A percentile compares a stretch with the other conserved stretches of the same genome.
Evolutionary conservation across 2,329 filamentous ascomycete species (phyloP).

Genomic region (Grosmannia serpens): DNA sequence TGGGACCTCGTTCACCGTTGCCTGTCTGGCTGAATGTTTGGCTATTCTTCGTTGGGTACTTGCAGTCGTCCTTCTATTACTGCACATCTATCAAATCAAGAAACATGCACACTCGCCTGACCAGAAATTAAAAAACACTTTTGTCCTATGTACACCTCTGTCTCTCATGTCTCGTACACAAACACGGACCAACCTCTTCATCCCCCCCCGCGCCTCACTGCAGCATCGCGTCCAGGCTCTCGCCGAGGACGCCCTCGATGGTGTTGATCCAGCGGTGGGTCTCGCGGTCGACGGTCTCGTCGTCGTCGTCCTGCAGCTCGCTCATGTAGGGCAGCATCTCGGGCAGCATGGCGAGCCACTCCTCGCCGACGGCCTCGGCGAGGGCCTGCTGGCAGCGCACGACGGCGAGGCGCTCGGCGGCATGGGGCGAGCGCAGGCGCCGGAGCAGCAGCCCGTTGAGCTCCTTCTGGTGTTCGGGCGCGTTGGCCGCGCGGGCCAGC

Average conservation of each 20-base stretch:
- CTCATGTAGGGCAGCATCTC: slow-evolving; percentile 97
- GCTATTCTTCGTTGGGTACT: no score
- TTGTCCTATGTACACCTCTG: background rate
- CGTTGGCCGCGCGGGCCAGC: slow-evolving; percentile 69
- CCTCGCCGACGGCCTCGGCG: slow-evolving; percentile 69
- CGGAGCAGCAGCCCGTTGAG: slow-evolving; percentile 70
- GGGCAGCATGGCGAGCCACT: slow-evolving; percentile 82
- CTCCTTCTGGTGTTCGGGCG: slow-evolving; percentile 80
- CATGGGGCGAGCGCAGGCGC: slow-evolving; percentile 56
- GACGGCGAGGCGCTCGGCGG: slow-evolving; percentile 65
- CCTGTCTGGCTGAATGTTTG: no score
- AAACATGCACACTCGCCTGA: background rate
- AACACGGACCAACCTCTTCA: background rate
- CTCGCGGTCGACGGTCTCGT: slow-evolving; percentile 84
- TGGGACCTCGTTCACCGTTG: no score
- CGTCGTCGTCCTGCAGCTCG: slow-evolving; percentile 91
- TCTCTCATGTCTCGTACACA: background rate
- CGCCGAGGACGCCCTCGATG: slow-evolving; percentile 81
- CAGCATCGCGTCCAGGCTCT: slow-evolving; percentile 86
- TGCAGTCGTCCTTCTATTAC: no score
- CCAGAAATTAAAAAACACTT: background rate
- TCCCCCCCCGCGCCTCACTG: slow-evolving; percentile 34
- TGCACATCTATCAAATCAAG: background rate
- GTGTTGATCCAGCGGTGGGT: slow-evolving; percentile 80
- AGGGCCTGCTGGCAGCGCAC: slow-evolving; percentile 72